A percentile compares a stretch with the other conserved stretches of the same genome.
phyloP scores from a whole-genome alignment of 1,284 basidiomycete species.

The Cryptococcus sp. region DNA sequence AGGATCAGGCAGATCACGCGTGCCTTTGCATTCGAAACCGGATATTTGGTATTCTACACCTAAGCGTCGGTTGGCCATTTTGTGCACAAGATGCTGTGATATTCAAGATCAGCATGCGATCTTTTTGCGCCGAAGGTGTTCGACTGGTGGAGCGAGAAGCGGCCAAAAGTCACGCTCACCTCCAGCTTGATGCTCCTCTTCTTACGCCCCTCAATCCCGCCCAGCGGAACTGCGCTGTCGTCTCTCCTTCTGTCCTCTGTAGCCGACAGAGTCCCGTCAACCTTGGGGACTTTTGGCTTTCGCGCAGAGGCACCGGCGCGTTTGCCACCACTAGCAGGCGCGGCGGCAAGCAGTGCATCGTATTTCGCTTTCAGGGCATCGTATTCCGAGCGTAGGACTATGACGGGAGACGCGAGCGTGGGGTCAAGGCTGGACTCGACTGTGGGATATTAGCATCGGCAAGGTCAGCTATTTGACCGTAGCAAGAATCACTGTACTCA shows the following conservation, averaged over 20 bases:
- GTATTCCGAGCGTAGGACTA: conserved; percentile 38
- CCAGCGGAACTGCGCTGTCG: neutral
- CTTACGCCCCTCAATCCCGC: conserved; percentile 26
- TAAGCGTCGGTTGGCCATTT: conserved; percentile 49
- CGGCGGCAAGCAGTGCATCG: conserved; percentile 29
- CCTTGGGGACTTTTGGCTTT: neutral
- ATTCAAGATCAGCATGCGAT: conserved; percentile 3
- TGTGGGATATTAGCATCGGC: neutral
- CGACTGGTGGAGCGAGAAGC: neutral
- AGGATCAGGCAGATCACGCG: conserved; percentile 41
- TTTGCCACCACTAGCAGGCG: neutral
- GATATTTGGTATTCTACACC: conserved; percentile 47
- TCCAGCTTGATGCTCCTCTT: conserved; percentile 48
- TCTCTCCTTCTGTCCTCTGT: neutral
- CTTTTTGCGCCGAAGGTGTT: too few relatives aligned
- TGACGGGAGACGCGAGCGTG: conserved; percentile 17
- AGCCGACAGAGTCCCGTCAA: neutral
- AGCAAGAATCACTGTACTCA: neutral
- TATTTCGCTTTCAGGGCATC: conserved; percentile 43
- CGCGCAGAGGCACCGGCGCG: neutral
- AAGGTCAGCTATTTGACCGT: neutral
- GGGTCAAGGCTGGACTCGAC: conserved; percentile 23
- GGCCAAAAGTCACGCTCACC: conserved; percentile 20
- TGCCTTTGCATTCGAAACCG: conserved; percentile 38
- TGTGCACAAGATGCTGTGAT: conserved; percentile 47